phyloP scores from a whole-genome alignment of 768 basidiomycete genomes.

The Mycena kentingensis region DNA sequence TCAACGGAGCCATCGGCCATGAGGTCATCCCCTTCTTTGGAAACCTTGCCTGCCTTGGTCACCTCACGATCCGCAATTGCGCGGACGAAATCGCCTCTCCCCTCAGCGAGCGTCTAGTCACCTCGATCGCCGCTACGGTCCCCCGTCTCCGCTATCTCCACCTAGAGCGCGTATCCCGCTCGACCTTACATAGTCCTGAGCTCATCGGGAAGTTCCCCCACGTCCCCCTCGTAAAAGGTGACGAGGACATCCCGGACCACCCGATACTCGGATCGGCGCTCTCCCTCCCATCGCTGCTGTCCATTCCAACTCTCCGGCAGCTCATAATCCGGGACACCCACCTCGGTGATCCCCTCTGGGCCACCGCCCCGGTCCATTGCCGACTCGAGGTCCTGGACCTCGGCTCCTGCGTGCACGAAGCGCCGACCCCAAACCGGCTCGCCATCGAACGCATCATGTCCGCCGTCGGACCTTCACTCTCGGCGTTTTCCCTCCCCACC shows the following conservation, averaged over 20 bases:
- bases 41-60: slow-evolving; percentile 42
- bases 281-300: slow-evolving; percentile 64
- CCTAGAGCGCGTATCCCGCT: slow-evolving; percentile 67
- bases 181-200: slow-evolving; percentile 63
- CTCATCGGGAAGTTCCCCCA: slow-evolving; percentile 54
- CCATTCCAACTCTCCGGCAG: slow-evolving; percentile 59
- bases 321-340: slow-evolving; percentile 72
- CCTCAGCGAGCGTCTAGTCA: slow-evolving; percentile 68
- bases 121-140: slow-evolving; percentile 64
- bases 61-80: slow-evolving; percentile 51
- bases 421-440: slow-evolving; percentile 51
- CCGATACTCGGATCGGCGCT: slow-evolving; percentile 57
- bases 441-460: slow-evolving; percentile 65
- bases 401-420: slow-evolving; percentile 56
- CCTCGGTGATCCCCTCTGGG: slow-evolving; percentile 63
- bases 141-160: slow-evolving; percentile 57
- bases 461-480: slow-evolving; percentile 55
- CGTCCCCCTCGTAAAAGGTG: slow-evolving; percentile 63
- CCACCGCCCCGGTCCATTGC: slow-evolving; percentile 51
- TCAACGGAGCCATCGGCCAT: slow-evolving; percentile 52
- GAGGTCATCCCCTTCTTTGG: slow-evolving; percentile 52
- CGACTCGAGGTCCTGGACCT: slow-evolving; percentile 59
- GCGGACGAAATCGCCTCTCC: slow-evolving; percentile 43
- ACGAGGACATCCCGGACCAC: slow-evolving; percentile 61
- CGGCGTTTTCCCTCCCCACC: slow-evolving; percentile 56